Base-by-base conservation (phyloP, 345 rosid species). In the Kernera saxatilis region DNA sequence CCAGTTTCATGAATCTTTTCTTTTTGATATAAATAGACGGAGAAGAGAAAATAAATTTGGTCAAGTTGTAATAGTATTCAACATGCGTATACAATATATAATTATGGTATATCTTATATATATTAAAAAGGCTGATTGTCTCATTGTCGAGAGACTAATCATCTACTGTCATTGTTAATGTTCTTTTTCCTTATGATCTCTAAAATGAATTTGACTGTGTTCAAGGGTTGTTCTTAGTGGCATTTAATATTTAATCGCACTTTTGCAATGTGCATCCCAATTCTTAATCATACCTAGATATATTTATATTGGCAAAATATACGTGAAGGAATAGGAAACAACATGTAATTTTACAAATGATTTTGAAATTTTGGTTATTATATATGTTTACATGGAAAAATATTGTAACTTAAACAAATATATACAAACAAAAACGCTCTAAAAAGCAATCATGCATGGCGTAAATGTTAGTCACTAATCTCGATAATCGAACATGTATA, bases 21-120 rank as follows among this genome's bases (percentile, higher is more conserved):
- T 27, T 49, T 36, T 73, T 56, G 4, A 36, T 55, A 46, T 55
- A 55, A 55, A 26, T 18, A 44, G 10, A 41, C 15, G 35, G 18
- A 52, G 25, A 75, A 23, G 48, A 70, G 4, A 52, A 54, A 53
- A 45, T 33, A 37, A 43, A 5, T 14, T 25, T 68, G 64, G 41
- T 68, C 70, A 75, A 75, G 58, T 75, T 69, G 76, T 54, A 70
- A 70, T 50, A 61, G 62, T 75, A 62, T 61, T 62, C 43, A 35
- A 41, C 64, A 61, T 57, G 48, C 46, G 29, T 69, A 43, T 22
- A 33, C 33, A 35, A 54, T 40, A 60, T n/a, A n/a, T n/a, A n/a
- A n/a, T n/a, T n/a, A n/a, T 19, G 29, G 33, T 50, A 8, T 32
- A 43, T 72, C 14, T 19, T 49, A 9, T 13, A 8, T 51, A 44